A percentile compares a stretch with the other conserved stretches of the same genome.
phyloP scores from a whole-genome alignment of 345 rosid genomes.

The Isatis tinctoria region DNA sequence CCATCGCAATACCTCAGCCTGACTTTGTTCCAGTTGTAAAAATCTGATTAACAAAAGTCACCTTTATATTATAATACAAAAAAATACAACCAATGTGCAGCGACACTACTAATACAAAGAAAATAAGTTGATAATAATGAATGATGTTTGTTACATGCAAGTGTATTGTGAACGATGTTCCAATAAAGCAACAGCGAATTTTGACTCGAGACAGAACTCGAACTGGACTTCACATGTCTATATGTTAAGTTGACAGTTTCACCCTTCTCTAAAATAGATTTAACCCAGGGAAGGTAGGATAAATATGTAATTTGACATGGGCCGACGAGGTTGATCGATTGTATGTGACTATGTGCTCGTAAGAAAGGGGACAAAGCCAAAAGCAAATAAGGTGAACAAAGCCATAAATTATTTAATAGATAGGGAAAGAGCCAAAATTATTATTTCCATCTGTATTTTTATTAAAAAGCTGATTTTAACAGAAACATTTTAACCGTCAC shows the following conservation, averaged over 20 bases:
- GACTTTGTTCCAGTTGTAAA: slow-evolving; percentile 97
- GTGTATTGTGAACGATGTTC: slow-evolving; percentile 4
- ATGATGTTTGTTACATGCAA: neutral
- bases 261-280: neutral
- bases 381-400: neutral
- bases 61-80: neutral
- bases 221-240: slow-evolving; percentile 27
- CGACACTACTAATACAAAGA: neutral
- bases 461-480: slow-evolving; percentile 12
- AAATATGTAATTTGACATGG: neutral
- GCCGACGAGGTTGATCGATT: neutral
- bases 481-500: slow-evolving; percentile 27
- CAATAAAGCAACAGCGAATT: neutral
- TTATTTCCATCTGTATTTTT: neutral
- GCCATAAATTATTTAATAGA: neutral
- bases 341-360: slow-evolving; percentile 6
- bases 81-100: neutral
- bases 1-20: slow-evolving; percentile 96
- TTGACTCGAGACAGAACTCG: neutral
- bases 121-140: neutral
- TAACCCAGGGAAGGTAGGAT: neutral
- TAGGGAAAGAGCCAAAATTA: slow-evolving; percentile 14
- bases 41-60: slow-evolving; percentile 41
- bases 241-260: neutral
- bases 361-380: slow-evolving; percentile 25